Percentiles rank a stretch among this genome's conserved stretches.
phyloP scores from a whole-genome alignment of 805 yeast species.

The Tetrapisispora namnaoensis region DNA sequence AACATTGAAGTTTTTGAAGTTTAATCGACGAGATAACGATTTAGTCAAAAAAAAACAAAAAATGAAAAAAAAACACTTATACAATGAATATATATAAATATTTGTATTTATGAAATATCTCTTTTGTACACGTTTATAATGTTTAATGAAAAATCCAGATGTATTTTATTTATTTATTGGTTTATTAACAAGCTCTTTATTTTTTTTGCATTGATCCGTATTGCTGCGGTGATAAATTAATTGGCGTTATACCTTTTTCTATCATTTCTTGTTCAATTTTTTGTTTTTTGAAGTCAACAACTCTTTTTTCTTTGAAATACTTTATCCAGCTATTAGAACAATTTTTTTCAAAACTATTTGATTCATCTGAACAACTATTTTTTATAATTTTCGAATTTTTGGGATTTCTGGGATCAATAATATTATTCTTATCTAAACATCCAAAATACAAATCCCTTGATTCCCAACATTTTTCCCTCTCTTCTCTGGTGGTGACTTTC shows the following conservation, averaged over 20 bases:
- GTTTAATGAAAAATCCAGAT: background rate
- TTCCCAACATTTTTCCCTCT: conserved; percentile 81
- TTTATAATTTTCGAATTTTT: conserved; percentile 38
- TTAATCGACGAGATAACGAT: background rate
- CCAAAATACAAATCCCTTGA: conserved; percentile 68
- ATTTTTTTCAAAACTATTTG: conserved; percentile 51
- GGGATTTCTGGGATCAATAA: conserved; percentile 52
- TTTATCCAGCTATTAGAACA: conserved; percentile 85
- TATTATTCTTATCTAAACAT: conserved; percentile 60
- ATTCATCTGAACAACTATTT: conserved; percentile 46
- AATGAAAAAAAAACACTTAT: background rate
- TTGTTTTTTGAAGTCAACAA: conserved; percentile 50
- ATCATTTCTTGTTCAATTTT: conserved; percentile 2
- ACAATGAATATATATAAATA: background rate
- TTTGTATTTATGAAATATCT: background rate
- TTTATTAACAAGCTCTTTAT: background rate
- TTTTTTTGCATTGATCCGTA: background rate
- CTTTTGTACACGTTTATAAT: conserved; percentile 1
- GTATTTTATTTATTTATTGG: background rate
- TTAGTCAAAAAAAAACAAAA: background rate
- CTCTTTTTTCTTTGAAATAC: conserved; percentile 85
- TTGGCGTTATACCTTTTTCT: background rate
- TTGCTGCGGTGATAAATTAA: conserved; percentile 2
- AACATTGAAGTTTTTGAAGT: conserved; percentile 55
- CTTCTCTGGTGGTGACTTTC: conserved; percentile 33